Conservation (phyloP, 306 rosid genomes). For the Cucurbita maxima region DNA sequence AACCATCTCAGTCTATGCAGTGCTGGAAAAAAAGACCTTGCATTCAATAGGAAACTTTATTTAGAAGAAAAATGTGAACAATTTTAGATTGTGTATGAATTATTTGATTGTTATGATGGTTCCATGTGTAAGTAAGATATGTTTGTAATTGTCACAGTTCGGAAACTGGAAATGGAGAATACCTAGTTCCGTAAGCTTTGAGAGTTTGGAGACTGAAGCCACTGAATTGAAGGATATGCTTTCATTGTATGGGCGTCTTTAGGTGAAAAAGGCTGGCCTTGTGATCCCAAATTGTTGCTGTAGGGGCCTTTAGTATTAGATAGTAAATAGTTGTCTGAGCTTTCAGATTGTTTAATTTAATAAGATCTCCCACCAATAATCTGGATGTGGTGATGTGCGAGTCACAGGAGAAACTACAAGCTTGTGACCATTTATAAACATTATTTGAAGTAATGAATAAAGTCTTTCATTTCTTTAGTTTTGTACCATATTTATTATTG, state of each 20-base stretch:
- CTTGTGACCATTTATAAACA: neutral
- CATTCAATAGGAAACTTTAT: neutral
- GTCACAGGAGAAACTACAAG: neutral
- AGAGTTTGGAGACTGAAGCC: slow-evolving; percentile 55
- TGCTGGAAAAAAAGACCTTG: neutral
- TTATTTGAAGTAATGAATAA: neutral
- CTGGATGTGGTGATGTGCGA: neutral
- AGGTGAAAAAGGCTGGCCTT: neutral
- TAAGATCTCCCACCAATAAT: neutral
- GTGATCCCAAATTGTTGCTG: neutral
- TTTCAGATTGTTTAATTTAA: neutral
- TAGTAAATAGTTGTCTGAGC: neutral
- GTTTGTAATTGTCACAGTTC: slow-evolving; percentile 25
- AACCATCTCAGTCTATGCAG: neutral
- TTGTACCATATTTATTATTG: neutral
- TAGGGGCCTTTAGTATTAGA: no score
- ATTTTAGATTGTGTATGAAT: neutral
- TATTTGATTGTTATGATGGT: neutral
- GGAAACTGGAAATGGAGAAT: slow-evolving; percentile 97
- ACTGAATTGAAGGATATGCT: slow-evolving; percentile 39
- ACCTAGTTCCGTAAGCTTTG: slow-evolving; percentile 50
- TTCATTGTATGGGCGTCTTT: slow-evolving; percentile 58
- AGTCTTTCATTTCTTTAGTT: neutral
- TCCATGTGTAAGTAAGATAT: neutral
- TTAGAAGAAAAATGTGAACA: neutral